Evolutionary conservation across 441 rosid species (phyloP).

Genomic region (Gossypium trilobum): DNA sequence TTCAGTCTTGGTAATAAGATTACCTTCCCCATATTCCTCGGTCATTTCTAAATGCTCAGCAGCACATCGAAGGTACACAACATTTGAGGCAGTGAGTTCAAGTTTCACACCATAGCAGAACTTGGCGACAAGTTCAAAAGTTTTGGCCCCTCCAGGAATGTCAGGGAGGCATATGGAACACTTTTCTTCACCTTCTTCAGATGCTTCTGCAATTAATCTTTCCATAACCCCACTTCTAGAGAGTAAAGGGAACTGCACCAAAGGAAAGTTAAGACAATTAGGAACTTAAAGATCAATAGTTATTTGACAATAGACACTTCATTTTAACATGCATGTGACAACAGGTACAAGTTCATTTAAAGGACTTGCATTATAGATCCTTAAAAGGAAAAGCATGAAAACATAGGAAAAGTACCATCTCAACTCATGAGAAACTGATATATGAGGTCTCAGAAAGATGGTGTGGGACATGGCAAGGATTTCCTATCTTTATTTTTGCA

Average conservation of each 20-base stretch:
- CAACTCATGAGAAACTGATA: neutral
- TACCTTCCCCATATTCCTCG: constrained; percentile 85
- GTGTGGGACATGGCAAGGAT: neutral
- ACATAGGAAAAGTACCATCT: neutral
- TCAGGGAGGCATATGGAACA: constrained; percentile 45
- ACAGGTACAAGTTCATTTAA: neutral
- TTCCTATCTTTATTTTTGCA: neutral
- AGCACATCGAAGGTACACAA: constrained; percentile 69
- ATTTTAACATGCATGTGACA: neutral
- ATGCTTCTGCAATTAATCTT: constrained; percentile 67
- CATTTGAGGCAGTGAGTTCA: constrained; percentile 80
- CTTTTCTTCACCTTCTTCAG: constrained; percentile 59
- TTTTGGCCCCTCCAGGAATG: constrained; percentile 78
- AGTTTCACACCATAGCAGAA: constrained; percentile 94
- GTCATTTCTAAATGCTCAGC: constrained; percentile 89
- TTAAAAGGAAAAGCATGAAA: neutral
- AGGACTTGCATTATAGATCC: neutral
- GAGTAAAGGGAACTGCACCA: constrained; percentile 82
- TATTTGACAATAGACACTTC: neutral
- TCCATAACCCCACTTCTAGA: constrained; percentile 93
- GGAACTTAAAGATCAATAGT: neutral
- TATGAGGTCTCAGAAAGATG: neutral
- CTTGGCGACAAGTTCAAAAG: constrained; percentile 86
- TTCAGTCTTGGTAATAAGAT: constrained; percentile 66
- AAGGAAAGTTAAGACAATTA: constrained; percentile 1